A percentile compares a stretch with the other conserved stretches of the same genome.
These are phyloP conservation scores for Flaveria trinervia DNA, from an alignment of 129 eudicot species.

Conservation along the genomic window DNA sequence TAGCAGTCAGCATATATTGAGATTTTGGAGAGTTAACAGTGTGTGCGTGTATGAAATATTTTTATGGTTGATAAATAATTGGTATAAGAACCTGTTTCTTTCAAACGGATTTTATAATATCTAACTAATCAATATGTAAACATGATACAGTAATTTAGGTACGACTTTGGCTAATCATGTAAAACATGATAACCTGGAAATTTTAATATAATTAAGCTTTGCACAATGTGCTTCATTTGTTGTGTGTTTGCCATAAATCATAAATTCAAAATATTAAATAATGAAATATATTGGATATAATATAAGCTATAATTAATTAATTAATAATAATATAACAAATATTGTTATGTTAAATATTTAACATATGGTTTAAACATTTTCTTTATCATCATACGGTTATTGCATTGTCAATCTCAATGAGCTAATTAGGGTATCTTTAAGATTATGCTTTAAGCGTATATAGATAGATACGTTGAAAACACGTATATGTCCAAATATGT, in stretches of 20 bases:
- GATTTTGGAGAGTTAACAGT: no score
- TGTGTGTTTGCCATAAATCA: background rate
- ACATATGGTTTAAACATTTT: background rate
- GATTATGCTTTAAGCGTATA: background rate
- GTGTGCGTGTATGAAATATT: no score
- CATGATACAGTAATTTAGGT: background rate
- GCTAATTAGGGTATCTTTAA: background rate
- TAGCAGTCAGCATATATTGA: no score
- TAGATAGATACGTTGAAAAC: background rate
- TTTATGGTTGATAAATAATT: background rate
- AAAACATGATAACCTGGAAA: constrained; percentile 1
- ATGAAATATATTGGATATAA: background rate
- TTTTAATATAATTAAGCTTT: background rate
- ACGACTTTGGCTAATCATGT: background rate
- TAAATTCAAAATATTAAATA: background rate
- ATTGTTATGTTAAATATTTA: background rate
- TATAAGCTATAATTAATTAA: no score
- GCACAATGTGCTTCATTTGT: background rate
- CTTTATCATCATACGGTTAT: background rate
- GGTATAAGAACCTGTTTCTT: background rate
- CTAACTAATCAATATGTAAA: background rate
- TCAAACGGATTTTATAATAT: background rate
- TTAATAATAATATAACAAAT: no score
- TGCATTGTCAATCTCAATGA: background rate
- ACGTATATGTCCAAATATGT: background rate